Evolutionary conservation across 1,284 basidiomycete genomes (phyloP).

Genomic region (Cerioporus squamosus): DNA sequence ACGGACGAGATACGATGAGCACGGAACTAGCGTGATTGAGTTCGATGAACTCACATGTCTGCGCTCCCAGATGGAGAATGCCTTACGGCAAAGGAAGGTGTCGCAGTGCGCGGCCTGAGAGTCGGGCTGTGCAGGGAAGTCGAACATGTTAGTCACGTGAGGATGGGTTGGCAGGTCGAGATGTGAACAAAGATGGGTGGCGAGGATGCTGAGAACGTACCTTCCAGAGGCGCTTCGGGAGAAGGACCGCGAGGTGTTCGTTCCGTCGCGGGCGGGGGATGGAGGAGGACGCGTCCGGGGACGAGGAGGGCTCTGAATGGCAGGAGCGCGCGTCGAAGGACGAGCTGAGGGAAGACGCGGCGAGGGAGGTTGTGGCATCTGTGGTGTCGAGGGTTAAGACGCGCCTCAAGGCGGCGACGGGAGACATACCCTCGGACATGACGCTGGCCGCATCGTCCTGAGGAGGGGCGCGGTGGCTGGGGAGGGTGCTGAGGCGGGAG

Average conservation of each 20-base stretch:
- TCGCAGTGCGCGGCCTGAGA: constrained; percentile 64
- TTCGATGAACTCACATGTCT: constrained; percentile 58
- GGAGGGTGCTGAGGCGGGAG: constrained; percentile 26
- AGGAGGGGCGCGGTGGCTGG: constrained; percentile 22
- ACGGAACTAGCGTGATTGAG: constrained; percentile 20
- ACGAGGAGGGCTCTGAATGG: constrained; percentile 25
- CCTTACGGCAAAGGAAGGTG: constrained; percentile 66
- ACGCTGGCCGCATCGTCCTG: constrained; percentile 29
- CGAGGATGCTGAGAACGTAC: constrained; percentile 37
- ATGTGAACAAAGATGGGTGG: constrained; percentile 13
- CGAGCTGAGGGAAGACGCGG: constrained; percentile 25
- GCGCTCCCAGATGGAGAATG: constrained; percentile 70
- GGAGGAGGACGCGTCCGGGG: constrained; percentile 7
- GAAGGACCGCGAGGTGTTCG: constrained; percentile 77
- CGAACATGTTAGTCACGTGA: constrained; percentile 30
- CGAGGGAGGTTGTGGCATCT: constrained; percentile 23
- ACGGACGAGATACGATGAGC: constrained; percentile 29
- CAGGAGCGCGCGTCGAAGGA: constrained; percentile 31
- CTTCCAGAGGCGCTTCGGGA: constrained; percentile 75
- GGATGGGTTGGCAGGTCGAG: background rate
- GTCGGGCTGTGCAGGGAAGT: constrained; percentile 53
- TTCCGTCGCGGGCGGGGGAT: constrained; percentile 39
- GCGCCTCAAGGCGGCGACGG: constrained; percentile 1
- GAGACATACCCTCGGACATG: constrained; percentile 33
- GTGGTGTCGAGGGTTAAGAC: constrained; percentile 15